Evolutionary conservation across 75 land plant species (phyloP), one percentile per base, ranked within the genome.

Genomic region (Selaginella tamariscina): DNA sequence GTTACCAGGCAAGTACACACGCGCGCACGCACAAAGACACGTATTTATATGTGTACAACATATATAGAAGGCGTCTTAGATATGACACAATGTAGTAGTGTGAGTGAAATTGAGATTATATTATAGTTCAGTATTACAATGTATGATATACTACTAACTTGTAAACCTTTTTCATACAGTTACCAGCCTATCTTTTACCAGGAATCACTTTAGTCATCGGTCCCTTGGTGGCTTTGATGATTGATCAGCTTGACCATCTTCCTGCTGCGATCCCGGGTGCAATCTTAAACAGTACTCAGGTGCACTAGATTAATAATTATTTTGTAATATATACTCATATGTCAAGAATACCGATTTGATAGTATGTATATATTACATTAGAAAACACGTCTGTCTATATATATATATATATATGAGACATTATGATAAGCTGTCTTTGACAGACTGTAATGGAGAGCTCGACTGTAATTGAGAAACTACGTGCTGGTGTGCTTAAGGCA

Each of bases 221-320:
- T 71, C 99, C 99, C 24, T 78, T 95, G 70, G 75, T 95, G 27
- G 85, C 99, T 11, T 83, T 95, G 72, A 95, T 95, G 99, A 77
- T 82, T 32, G 99, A 95, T 82, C 99, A 95, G 64, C 76, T 91
- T 0, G 80, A 72, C 30, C 81, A 85, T 32, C 82, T 95, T 65
- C 89, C 87, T 30, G 74, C 87, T 15, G 27, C 70, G 28, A 72
- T 95, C 63, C 81, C 75, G 0, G 99, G 96, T 60, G 86, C 84
- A 65, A 68, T 91, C 57, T 72, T 95, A 20, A 83, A 68, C 57
- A 84, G 93, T 65, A 82, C 71, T 62, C 99, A 95, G 97, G 49
- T 39, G 49, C 49, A 39, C 15, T 5, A 39, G 11, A 39, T 39
- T 39, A 5, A 39, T 39, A 15, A 39, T 39, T 39, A n/a, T n/a